Evolutionary conservation across 2,329 filamentous ascomycete species (phyloP), one percentile per base, ranked within the genome.

Genomic region (Tolypocladium paradoxum): DNA sequence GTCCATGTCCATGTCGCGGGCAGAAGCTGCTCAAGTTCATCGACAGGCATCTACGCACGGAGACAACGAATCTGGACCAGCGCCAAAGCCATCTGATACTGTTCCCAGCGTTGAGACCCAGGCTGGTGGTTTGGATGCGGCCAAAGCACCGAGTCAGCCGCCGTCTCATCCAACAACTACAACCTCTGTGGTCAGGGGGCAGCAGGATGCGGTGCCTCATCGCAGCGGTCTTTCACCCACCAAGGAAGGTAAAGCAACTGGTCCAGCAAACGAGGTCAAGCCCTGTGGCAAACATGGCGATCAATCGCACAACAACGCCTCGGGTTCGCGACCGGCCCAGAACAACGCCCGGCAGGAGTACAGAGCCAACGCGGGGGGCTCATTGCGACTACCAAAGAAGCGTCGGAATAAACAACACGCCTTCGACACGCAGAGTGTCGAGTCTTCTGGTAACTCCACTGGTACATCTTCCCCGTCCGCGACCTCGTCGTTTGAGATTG

Each of bases 301-400:
- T 8, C 6, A 45, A 8, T n/a, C 22, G 40, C 20, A n/a, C 2
- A 16, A n/a, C n/a, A 29, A 31, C 16, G 27, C 7, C 18, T 6
- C 49, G 9, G 22, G 22, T 5, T 24, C 37, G 14, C 12, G 37
- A 18, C 29, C 27, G 7, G 29, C 24, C 37, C 20, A 22, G 16
- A 31, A 31, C 6, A 29, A 24, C 27, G 8, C 52, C 6, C 57
- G 51, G 11, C 58, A 56, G 14, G 56, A 54, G 18, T 70, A 64
- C 22, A 60, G 65, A 33, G 54, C 59, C 38, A 56, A 61, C 29
- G 62, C 60, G 12, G 68, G 66, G n/a, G 67, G 66, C 24, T 71
- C 70, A 4, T 59, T 71, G 33, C 63, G 62, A 11, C 53, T 69
- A 27, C 55, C 56, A 3, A 69, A 68, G 55, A 61, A 62, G 48